Percentiles rank a stretch among this genome's conserved stretches.
Evolutionary conservation across 192 early-diverging fungal genomes (phyloP).

Genomic region (Backusella liffmaniae): DNA sequence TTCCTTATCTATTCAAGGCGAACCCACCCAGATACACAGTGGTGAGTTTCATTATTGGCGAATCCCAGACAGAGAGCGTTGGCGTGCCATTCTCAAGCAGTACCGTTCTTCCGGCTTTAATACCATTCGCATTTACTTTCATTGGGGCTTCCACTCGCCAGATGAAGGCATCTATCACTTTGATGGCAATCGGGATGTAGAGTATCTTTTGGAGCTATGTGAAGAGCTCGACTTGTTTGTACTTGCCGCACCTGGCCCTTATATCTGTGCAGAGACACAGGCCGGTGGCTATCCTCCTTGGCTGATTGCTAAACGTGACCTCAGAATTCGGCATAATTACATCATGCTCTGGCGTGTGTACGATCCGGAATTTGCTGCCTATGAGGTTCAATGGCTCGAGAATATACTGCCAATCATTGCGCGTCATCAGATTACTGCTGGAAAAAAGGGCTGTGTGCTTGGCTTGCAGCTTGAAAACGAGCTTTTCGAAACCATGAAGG

Average conservation of each 20-base stretch:
- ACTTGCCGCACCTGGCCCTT: slow-evolving; percentile 80
- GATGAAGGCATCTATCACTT: slow-evolving; percentile 71
- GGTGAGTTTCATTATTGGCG: slow-evolving; percentile 93
- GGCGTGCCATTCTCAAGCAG: slow-evolving; percentile 66
- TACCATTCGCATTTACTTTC: slow-evolving; percentile 84
- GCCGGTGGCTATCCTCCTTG: slow-evolving; percentile 76
- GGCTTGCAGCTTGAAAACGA: slow-evolving; percentile 85
- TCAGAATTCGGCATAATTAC: slow-evolving; percentile 72
- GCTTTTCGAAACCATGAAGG: slow-evolving; percentile 55
- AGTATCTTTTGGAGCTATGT: slow-evolving; percentile 69
- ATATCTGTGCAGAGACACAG: slow-evolving; percentile 80
- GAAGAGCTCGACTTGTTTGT: slow-evolving; percentile 75
- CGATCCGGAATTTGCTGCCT: slow-evolving; percentile 65
- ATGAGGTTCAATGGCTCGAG: slow-evolving; percentile 75
- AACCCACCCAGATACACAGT: slow-evolving; percentile 60
- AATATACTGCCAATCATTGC: slow-evolving; percentile 74
- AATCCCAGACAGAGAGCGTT: slow-evolving; percentile 61
- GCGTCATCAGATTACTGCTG: slow-evolving; percentile 67
- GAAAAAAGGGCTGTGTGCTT: slow-evolving; percentile 68
- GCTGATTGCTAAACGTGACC: slow-evolving; percentile 70
- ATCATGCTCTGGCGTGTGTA: slow-evolving; percentile 64
- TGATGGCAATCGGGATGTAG: slow-evolving; percentile 70
- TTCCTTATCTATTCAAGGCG: slow-evolving; percentile 66
- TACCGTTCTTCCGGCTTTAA: slow-evolving; percentile 76
- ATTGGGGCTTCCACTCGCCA: slow-evolving; percentile 88